phyloP scores from a whole-genome alignment of 768 basidiomycete genomes.

The Agrocybe pediades region DNA sequence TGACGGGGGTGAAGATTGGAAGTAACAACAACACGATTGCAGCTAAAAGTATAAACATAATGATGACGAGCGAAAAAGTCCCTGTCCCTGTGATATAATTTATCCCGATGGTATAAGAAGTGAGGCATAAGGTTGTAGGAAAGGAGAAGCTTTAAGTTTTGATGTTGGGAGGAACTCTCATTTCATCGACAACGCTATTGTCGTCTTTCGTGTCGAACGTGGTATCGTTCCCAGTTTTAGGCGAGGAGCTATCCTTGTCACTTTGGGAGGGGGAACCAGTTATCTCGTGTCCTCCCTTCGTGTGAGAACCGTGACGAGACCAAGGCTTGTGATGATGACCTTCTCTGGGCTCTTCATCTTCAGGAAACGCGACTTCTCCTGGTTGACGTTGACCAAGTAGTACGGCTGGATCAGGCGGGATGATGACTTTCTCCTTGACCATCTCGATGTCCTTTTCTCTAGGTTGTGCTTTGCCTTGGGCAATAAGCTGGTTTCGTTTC shows the following conservation, averaged over 20 bases:
- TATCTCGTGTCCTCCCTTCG: constrained; percentile 1
- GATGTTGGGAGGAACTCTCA: constrained; percentile 16
- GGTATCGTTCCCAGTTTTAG: background rate
- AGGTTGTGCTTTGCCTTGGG: constrained; percentile 43
- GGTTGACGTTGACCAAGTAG: constrained; percentile 49
- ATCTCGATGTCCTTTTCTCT: constrained; percentile 37
- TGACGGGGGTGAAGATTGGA: no score
- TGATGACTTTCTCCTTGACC: constrained; percentile 48
- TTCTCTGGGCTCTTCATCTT: constrained; percentile 21
- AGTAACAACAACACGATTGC: no score
- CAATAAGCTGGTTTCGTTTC: constrained; percentile 42
- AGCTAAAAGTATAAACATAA: background rate
- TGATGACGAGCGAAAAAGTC: background rate
- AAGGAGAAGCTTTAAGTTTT: background rate
- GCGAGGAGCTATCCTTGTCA: background rate
- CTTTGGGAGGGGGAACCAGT: background rate
- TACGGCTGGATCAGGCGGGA: constrained; percentile 70
- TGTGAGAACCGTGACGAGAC: constrained; percentile 20
- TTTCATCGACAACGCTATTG: constrained; percentile 15
- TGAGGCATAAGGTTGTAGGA: background rate
- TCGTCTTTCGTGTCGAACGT: constrained; percentile 8
- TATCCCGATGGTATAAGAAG: background rate
- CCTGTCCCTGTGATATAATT: background rate
- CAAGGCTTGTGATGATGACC: constrained; percentile 16
- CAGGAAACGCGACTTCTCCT: constrained; percentile 34